Base-by-base conservation (phyloP, 2,329 filamentous ascomycete species). In the Pseudogymnoascus sp. region DNA sequence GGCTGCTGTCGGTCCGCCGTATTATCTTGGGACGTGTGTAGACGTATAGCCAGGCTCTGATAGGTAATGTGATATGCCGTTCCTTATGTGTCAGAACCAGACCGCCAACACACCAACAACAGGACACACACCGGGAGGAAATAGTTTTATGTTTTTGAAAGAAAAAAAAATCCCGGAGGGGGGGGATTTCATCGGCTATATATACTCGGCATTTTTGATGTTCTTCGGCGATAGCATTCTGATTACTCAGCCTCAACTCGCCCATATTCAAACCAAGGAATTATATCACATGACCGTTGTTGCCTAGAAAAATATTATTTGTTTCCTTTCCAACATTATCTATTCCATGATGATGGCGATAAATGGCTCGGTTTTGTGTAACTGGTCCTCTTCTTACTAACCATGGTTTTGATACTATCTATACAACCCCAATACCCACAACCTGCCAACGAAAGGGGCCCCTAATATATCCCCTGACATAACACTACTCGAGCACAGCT, bases 51-150 rank as follows among this genome's bases (percentile, higher is more conserved):
- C n/a, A n/a, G n/a, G n/a, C n/a, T n/a, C n/a, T n/a, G n/a, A n/a
- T n/a, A n/a, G 43, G 43, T 50, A 50, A 50, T 50, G 43, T 50
- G 43, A 50, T 50, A 50, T 50, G 43, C 25, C 25, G 43, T 50
- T 50, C 25, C 43, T 30, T 50, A 7, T 16, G 8, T 34, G 32
- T 34, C 32, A 34, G 32, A 34, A 34, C 32, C 9, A 34, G 32
- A 34, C 20, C 20, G 39, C 39, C 39, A 43, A 43, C 39, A 43
- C 39, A 43, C 39, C 39, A 30, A 4, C 32, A 43, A 14, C 11
- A 47, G 12, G 39, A n/a, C 39, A 41, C 39, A 43, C 39, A 6
- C 39, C 39, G 20, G 41, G 14, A 47, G 5, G 41, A 28, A 47
- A 47, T 47, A 12, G 1, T n/a, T 43, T n/a, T 4, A 12, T 7